phyloP scores from a whole-genome alignment of 768 basidiomycete species.

The Peribolospora kevripleyi region DNA sequence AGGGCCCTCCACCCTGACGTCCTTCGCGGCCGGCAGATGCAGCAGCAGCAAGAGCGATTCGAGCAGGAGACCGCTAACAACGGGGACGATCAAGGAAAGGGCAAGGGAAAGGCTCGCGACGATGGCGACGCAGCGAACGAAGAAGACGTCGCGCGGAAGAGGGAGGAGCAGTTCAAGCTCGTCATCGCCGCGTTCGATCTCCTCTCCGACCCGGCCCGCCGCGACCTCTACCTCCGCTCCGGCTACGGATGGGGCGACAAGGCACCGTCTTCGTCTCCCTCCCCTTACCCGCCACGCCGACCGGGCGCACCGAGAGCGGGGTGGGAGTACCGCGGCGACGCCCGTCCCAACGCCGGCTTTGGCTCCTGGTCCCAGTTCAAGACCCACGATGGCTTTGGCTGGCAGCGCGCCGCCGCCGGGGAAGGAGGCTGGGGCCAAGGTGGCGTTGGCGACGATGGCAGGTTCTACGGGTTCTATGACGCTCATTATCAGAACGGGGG shows the following conservation, averaged over 20 bases:
- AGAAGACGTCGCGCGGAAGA: neutral
- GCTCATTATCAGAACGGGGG: neutral
- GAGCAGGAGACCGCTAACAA: neutral
- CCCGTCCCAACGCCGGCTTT: neutral
- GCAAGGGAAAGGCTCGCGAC: neutral
- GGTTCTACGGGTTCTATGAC: neutral
- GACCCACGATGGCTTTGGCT: conserved; percentile 5
- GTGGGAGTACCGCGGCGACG: neutral
- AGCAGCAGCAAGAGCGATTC: neutral
- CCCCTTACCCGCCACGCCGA: neutral
- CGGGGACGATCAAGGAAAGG: too few species aligned
- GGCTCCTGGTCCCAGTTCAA: conserved; percentile 2
- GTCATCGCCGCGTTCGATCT: conserved; percentile 7
- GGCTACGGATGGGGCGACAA: conserved; percentile 4
- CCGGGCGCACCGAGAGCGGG: neutral
- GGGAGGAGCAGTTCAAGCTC: conserved; percentile 3
- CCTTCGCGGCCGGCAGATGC: neutral
- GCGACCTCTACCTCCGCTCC: neutral
- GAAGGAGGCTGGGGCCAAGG: neutral
- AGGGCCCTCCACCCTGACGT: conserved; percentile 8
- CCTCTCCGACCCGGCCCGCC: conserved; percentile 1
- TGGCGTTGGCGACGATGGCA: neutral
- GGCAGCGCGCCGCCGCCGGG: conserved; percentile 3
- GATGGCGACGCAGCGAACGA: neutral
- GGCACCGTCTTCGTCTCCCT: too few species aligned